Percentiles rank a stretch among this genome's conserved stretches.
Evolutionary conservation across 2,329 filamentous ascomycete species (phyloP).

Genomic region (Neonectria ditissima): DNA sequence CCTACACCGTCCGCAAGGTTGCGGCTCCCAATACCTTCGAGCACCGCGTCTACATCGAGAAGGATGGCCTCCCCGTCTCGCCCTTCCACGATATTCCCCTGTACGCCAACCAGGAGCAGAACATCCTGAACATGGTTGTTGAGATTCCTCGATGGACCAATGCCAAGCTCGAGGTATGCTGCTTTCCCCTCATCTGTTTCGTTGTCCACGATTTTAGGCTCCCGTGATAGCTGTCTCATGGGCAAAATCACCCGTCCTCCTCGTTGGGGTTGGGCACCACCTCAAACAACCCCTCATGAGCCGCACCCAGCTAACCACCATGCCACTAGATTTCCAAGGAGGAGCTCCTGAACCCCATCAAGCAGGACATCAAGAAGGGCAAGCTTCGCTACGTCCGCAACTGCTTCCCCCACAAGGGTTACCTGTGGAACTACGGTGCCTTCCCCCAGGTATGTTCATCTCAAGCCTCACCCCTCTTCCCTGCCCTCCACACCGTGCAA

Average conservation of each 20-base stretch:
- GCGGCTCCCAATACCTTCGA: constrained; percentile 92
- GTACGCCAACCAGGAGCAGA: constrained; percentile 96
- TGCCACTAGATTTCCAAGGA: constrained; percentile 92
- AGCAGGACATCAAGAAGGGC: constrained; percentile 99
- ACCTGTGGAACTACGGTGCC: constrained; percentile 99
- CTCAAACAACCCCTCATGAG: constrained; percentile 11
- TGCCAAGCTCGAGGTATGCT: constrained; percentile 94
- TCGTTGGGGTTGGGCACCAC: constrained; percentile 23
- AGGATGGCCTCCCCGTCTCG: constrained; percentile 93
- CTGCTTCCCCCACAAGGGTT: constrained; percentile 99
- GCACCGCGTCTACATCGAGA: constrained; percentile 97
- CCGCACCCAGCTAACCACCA: constrained; percentile 38
- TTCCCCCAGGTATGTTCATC: constrained; percentile 85
- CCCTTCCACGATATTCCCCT: constrained; percentile 99
- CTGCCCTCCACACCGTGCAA: neutral
- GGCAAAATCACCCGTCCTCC: constrained; percentile 25
- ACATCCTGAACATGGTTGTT: constrained; percentile 98
- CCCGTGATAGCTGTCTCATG: constrained; percentile 29
- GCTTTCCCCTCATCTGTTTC: neutral
- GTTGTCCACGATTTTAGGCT: neutral
- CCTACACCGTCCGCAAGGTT: constrained; percentile 87
- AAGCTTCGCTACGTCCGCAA: constrained; percentile 99
- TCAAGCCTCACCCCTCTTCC: constrained; percentile 9
- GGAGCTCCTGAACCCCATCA: constrained; percentile 97
- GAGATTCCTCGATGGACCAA: constrained; percentile 99